Base-by-base conservation (phyloP, 495 filamentous ascomycete species). In the Penicillium riverlandense region DNA sequence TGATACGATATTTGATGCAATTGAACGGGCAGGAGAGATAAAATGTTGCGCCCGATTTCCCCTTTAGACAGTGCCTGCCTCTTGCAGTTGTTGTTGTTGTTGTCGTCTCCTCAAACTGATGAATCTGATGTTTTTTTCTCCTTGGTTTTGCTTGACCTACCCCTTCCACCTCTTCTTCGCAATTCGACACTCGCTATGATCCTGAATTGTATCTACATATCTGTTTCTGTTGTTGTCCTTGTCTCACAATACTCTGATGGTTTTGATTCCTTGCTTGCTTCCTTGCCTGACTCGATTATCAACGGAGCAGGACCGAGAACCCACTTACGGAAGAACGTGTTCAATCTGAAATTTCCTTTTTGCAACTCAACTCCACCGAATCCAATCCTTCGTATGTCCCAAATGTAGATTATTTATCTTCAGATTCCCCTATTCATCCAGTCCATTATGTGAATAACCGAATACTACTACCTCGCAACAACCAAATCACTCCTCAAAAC, bases 401-500 rank as follows among this genome's bases (percentile, higher is more conserved):
- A 31, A 15, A 33, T 11, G 40, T 41, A 41, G 29, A 22, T 12
- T 29, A 22, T 12, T 13, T 35, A 34, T 13, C 22, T 22, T 22
- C 2, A 3, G 0, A 22, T 22, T 22, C 22, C 3, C 22, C 22
- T 22, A 22, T 22, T 11, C 12, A 16, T 31, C 11, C 13, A 8
- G 8, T 8, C 3, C 36, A 11, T 13, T 8, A 11, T 32, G 2
- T 12, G n/a, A 30, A n/a, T 2, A 16, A 16, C 22, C 29, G 28
- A 15, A 7, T 12, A 43, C 37, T 31, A 40, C 62, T 44, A 84
- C 45, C 71, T 67, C 52, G 57, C 77, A 13, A 95, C 81, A 53
- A 89, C 89, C 43, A 96, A 63, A 71, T 96, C 91, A 40, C 84
- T 95, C 43, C 91, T 70, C 40, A 96, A 74, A 41, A 97, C 83